These are phyloP conservation scores for Fusarium verticillioides DNA, from an alignment of 2,329 filamentous ascomycete species.

Conservation along the genomic window DNA sequence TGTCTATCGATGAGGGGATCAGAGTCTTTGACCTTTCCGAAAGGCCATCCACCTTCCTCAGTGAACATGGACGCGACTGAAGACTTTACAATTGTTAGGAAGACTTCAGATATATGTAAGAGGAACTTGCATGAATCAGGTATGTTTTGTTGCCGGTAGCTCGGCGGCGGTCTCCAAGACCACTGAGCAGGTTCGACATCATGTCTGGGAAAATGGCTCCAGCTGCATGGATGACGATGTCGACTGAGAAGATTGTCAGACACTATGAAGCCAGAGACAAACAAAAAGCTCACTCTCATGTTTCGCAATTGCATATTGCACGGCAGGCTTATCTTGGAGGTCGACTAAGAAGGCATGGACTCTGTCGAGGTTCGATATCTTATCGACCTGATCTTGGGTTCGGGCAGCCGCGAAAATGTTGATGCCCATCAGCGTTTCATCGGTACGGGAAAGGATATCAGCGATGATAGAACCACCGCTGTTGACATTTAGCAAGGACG, in stretches of 20 bases:
- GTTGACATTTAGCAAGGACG: background rate
- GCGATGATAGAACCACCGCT: slow-evolving; percentile 53
- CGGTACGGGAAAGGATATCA: slow-evolving; percentile 42
- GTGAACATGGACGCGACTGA: slow-evolving; percentile 45
- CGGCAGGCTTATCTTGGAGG: slow-evolving; percentile 44
- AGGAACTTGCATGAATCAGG: slow-evolving; percentile 49
- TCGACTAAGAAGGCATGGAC: slow-evolving; percentile 48
- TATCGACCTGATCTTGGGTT: slow-evolving; percentile 48
- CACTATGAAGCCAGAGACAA: accelerated
- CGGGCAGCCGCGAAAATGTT: slow-evolving; percentile 49
- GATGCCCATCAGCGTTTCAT: slow-evolving; percentile 34
- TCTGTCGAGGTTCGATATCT: slow-evolving; percentile 44
- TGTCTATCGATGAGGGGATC: slow-evolving; percentile 46
- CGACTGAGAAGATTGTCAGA: slow-evolving; percentile 42
- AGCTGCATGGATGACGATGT: slow-evolving; percentile 52
- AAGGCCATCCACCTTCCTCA: slow-evolving; percentile 47
- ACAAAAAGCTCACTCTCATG: slow-evolving; percentile 41
- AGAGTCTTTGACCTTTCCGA: slow-evolving; percentile 46
- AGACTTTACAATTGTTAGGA: slow-evolving; percentile 31
- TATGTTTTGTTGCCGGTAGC: slow-evolving; percentile 43
- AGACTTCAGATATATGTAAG: accelerated
- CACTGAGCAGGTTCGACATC: slow-evolving; percentile 46
- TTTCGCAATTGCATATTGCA: slow-evolving; percentile 33
- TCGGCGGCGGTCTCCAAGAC: slow-evolving; percentile 47
- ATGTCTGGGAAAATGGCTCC: slow-evolving; percentile 45